These are phyloP conservation scores for Boeremia lycopersici DNA, from an alignment of 2,329 filamentous ascomycete genomes.

Conservation along the genomic window DNA sequence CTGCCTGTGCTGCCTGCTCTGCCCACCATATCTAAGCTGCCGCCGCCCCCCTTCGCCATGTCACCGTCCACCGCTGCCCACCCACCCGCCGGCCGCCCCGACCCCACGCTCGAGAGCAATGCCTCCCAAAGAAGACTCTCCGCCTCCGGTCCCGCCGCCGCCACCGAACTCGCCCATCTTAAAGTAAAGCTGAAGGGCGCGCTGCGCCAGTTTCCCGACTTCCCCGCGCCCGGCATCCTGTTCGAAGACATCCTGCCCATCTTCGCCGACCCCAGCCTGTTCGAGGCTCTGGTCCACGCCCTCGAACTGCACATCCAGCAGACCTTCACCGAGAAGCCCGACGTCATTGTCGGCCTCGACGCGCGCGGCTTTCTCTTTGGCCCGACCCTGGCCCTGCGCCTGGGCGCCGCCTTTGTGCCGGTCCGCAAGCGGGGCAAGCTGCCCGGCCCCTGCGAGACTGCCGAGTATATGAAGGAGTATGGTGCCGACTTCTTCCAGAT, in stretches of 20 bases:
- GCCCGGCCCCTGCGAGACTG: conserved; percentile 84
- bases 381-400: conserved; percentile 79
- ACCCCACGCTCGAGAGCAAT: conserved; percentile 46
- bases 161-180: conserved; percentile 61
- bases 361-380: conserved; percentile 96
- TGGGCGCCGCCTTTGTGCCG: conserved; percentile 87
- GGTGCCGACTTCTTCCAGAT: conserved; percentile 96
- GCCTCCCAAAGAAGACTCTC: conserved; percentile 56
- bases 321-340: conserved; percentile 68
- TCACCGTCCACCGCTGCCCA: conserved; percentile 38
- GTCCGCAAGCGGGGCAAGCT: conserved; percentile 96
- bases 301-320: conserved; percentile 81
- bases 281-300: conserved; percentile 78
- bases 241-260: conserved; percentile 99
- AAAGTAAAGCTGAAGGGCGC: conserved; percentile 71
- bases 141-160: conserved; percentile 56
- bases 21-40: conserved; percentile 19
- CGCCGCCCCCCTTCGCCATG: conserved; percentile 38
- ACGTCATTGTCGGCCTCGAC: conserved; percentile 92
- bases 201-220: conserved; percentile 88
- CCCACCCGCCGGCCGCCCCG: conserved; percentile 39
- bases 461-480: conserved; percentile 93
- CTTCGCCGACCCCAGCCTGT: conserved; percentile 77
- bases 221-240: conserved; percentile 87
- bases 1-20: conserved; percentile 17